A percentile compares a stretch with the other conserved stretches of the same genome.
Conservation (phyloP, 768 basidiomycete genomes). For the Cyclocybe cylindracea region DNA sequence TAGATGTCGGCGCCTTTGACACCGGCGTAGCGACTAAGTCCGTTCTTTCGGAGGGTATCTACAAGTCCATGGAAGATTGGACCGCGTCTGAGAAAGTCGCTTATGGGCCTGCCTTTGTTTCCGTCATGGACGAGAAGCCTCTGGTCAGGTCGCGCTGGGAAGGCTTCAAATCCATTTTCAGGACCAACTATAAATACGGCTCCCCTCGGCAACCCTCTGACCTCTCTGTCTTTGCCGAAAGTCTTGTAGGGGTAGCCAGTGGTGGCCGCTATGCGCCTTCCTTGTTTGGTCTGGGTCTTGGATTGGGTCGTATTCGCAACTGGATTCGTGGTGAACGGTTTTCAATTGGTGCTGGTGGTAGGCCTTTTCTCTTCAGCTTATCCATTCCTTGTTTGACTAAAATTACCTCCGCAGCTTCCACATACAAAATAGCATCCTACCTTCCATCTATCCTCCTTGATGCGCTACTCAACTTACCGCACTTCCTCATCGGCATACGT, state of each 20-base stretch:
- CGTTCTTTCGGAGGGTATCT: slow-evolving; percentile 33
- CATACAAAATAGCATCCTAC: slow-evolving; percentile 69
- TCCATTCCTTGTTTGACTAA: slow-evolving; percentile 6
- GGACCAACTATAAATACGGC: slow-evolving; percentile 39
- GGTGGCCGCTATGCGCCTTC: slow-evolving; percentile 49
- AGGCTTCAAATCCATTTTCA: slow-evolving; percentile 32
- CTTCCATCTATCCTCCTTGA: slow-evolving; percentile 70
- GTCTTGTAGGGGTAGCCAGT: slow-evolving; percentile 59
- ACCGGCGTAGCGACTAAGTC: slow-evolving; percentile 23
- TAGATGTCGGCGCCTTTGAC: slow-evolving; percentile 71
- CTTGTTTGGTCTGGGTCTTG: slow-evolving; percentile 44
- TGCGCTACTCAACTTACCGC: slow-evolving; percentile 63
- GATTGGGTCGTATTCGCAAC: slow-evolving; percentile 49
- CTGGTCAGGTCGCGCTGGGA: slow-evolving; percentile 25
- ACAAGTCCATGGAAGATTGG: slow-evolving; percentile 68
- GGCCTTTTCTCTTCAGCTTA: slow-evolving; percentile 18
- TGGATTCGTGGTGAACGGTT: slow-evolving; percentile 70
- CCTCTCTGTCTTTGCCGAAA: slow-evolving; percentile 57
- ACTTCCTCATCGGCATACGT: slow-evolving; percentile 60
- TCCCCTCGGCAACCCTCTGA: slow-evolving; percentile 56
- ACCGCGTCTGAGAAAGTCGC: slow-evolving; percentile 70
- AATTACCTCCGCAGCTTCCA: slow-evolving; percentile 48
- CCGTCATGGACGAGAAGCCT: slow-evolving; percentile 37
- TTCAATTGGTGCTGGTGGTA: slow-evolving; percentile 81
- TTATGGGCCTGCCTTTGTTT: slow-evolving; percentile 70